phyloP scores from a whole-genome alignment of 202 grass and related monocot genomes.

The Brachypodium distachyon region DNA sequence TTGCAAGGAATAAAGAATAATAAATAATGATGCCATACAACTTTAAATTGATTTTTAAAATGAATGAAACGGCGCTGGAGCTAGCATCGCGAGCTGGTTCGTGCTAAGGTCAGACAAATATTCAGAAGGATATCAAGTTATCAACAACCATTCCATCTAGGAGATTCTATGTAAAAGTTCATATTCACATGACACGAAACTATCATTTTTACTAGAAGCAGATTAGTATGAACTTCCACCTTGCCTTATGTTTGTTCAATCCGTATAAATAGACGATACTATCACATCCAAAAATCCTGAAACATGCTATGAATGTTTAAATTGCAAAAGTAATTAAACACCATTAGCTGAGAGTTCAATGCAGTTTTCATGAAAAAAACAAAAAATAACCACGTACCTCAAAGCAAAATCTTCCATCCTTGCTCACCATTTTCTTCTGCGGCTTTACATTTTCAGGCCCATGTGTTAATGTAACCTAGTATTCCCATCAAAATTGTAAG shows the following conservation, averaged over 20 bases:
- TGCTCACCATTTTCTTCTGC: conserved; percentile 57
- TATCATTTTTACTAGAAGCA: background rate
- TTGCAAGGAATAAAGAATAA: background rate
- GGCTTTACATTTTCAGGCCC: conserved; percentile 78
- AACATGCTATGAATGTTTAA: background rate
- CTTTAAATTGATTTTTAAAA: background rate
- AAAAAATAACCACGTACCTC: conserved; percentile 41
- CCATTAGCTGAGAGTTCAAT: background rate
- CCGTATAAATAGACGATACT: conserved; percentile 10
- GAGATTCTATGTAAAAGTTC: background rate
- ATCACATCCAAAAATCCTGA: background rate
- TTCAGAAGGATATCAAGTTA: conserved; percentile 17
- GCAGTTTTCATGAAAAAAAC: background rate
- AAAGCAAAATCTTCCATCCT: conserved; percentile 90
- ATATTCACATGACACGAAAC: background rate
- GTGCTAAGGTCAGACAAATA: conserved; percentile 1
- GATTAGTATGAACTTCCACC: background rate
- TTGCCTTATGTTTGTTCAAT: conserved; percentile 5
- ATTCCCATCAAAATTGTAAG: conserved; percentile 24
- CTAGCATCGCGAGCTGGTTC: background rate
- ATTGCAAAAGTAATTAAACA: background rate
- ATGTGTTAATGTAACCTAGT: conserved; percentile 74
- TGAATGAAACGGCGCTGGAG: background rate
- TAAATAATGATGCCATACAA: background rate
- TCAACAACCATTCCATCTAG: conserved; percentile 1